These are phyloP conservation scores for Nicotiana otophora DNA, from an alignment of 257 asterid species.

Conservation along the genomic window DNA sequence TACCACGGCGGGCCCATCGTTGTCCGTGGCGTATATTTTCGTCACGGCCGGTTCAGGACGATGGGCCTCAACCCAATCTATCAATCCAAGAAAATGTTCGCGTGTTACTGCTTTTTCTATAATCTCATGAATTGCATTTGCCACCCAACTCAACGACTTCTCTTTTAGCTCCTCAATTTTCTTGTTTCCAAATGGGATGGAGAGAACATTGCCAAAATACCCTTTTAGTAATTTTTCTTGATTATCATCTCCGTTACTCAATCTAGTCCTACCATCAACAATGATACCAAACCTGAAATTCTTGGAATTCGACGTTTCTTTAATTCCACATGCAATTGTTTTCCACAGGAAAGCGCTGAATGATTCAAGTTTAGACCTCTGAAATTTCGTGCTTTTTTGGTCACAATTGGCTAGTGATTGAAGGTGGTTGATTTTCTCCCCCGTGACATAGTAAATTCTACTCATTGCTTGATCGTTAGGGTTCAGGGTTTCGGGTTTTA, in stretches of 20 bases:
- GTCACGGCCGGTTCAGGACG: conserved; percentile 12
- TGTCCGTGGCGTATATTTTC: conserved; percentile 31
- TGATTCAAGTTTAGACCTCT: conserved; percentile 47
- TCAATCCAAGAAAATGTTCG: conserved; percentile 13
- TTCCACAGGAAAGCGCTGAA: conserved; percentile 74
- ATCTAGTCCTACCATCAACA: not conserved
- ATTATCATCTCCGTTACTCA: not conserved
- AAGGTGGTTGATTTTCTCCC: conserved; percentile 31
- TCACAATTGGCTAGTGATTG: conserved; percentile 36
- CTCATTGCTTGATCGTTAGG: conserved; percentile 23
- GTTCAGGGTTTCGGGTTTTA: not conserved
- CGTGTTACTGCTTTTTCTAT: not conserved
- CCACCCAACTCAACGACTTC: not conserved
- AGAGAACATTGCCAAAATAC: conserved; percentile 12
- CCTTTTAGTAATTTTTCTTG: not conserved
- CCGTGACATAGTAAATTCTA: conserved; percentile 51
- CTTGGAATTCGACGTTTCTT: not conserved
- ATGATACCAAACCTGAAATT: conserved; percentile 9
- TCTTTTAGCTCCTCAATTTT: not conserved
- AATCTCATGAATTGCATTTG: not conserved
- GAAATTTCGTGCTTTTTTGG: not conserved
- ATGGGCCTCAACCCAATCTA: conserved; percentile 15
- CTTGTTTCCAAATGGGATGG: conserved; percentile 4
- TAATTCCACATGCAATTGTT: conserved; percentile 11
- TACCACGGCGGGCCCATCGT: conserved; percentile 53